A percentile compares a stretch with the other conserved stretches of the same genome.
Conservation (phyloP, 345 rosid species). For the Reutealis trisperma region DNA sequence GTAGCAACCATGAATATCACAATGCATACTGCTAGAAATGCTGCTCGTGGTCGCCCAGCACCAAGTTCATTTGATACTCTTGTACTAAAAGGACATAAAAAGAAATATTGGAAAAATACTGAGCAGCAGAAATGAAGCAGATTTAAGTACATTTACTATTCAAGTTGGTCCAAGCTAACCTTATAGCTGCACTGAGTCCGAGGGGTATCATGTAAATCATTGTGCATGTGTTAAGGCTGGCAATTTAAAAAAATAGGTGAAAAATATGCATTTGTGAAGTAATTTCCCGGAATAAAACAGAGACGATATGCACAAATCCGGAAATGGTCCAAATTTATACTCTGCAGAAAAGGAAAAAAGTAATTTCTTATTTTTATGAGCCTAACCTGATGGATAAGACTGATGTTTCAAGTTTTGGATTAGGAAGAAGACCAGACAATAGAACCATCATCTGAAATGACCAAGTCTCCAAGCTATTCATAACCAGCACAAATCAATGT, state of each 20-base stretch:
- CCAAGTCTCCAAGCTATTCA: conserved; percentile 47
- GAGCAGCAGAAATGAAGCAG: neutral
- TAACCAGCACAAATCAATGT: neutral
- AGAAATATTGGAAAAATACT: neutral
- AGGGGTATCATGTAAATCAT: conserved; percentile 29
- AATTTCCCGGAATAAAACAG: no score
- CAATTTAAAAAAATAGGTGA: neutral
- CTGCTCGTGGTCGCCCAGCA: conserved; percentile 28
- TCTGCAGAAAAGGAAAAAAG: no score
- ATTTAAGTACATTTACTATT: no score
- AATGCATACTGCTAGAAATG: conserved; percentile 21
- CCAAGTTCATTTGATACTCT: conserved; percentile 39
- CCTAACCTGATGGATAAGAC: conserved; percentile 47
- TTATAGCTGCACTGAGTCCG: conserved; percentile 30
- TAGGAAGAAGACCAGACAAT: conserved; percentile 48
- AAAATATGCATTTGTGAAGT: neutral
- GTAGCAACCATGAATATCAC: conserved; percentile 7
- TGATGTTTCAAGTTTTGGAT: conserved; percentile 48
- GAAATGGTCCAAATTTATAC: no score
- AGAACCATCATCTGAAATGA: conserved; percentile 43
- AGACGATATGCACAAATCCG: no score
- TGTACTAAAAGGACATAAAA: conserved; percentile 17
- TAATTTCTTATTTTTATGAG: neutral
- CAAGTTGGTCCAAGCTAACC: conserved; percentile 12
- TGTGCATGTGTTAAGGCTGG: conserved; percentile 28